These are phyloP conservation scores for Symbiodinium natans DNA, from an alignment of 73 alveolate species.

Conservation along the genomic window DNA sequence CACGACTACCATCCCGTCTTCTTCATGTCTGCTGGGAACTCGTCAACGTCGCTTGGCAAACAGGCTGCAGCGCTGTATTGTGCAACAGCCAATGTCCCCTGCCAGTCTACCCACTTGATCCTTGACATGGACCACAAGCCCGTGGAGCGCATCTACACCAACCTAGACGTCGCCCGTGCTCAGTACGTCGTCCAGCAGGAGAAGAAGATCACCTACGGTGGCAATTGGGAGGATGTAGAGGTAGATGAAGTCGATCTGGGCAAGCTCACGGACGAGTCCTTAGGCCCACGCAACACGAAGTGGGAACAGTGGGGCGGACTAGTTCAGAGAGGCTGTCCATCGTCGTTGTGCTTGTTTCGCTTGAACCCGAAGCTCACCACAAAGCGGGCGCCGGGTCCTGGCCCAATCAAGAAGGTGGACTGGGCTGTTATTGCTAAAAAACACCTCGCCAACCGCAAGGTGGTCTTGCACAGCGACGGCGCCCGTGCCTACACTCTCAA, in stretches of 20 bases:
- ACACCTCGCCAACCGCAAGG: neutral
- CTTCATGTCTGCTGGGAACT: neutral
- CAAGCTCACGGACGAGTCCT: neutral
- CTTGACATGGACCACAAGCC: neutral
- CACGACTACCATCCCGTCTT: neutral
- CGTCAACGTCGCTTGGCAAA: neutral
- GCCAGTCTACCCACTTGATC: neutral
- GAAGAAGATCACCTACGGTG: neutral
- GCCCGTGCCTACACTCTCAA: slow-evolving; percentile 17
- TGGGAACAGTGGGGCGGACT: slow-evolving; percentile 44
- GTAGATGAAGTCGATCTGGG: neutral
- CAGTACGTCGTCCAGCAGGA: neutral
- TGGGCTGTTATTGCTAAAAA: neutral
- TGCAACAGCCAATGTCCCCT: neutral
- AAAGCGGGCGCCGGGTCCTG: neutral
- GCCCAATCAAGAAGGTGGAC: neutral
- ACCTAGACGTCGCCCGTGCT: neutral
- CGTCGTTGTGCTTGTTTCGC: neutral
- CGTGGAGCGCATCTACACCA: neutral
- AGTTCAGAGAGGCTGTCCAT: neutral
- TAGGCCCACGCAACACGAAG: neutral
- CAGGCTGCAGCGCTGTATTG: neutral
- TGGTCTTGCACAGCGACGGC: neutral
- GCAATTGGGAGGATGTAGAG: neutral
- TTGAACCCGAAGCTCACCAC: neutral